phyloP scores from a whole-genome alignment of 495 filamentous ascomycete genomes.

The Penicillium lagena region DNA sequence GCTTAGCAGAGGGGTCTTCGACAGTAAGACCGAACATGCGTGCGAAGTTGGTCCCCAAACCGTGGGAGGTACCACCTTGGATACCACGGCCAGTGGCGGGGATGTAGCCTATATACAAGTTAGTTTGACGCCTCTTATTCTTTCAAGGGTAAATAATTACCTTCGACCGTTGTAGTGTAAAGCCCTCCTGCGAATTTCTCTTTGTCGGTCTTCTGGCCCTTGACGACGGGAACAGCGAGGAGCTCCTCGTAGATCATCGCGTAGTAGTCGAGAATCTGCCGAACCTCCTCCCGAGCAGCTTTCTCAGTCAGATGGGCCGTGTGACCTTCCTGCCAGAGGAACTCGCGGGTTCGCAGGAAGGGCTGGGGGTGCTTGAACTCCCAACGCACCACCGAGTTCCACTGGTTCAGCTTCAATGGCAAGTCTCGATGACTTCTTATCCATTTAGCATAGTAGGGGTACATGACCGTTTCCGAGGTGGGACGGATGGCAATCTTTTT shows the following conservation, averaged over 20 bases:
- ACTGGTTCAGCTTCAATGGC: conserved; percentile 89
- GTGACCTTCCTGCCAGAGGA: conserved; percentile 98
- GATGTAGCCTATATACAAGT: conserved; percentile 50
- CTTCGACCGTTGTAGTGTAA: conserved; percentile 90
- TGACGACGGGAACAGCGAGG: conserved; percentile 87
- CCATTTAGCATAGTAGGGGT: conserved; percentile 93
- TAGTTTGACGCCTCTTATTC: too few relatives aligned
- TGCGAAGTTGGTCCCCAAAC: conserved; percentile 92
- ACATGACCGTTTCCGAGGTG: conserved; percentile 92
- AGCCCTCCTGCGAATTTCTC: conserved; percentile 96
- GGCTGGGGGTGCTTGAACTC: conserved; percentile 97
- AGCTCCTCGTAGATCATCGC: conserved; percentile 85
- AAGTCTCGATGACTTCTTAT: conserved; percentile 92
- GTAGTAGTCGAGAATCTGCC: conserved; percentile 91
- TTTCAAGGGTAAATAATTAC: too few relatives aligned
- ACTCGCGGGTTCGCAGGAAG: conserved; percentile 88
- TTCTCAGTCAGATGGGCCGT: conserved; percentile 84
- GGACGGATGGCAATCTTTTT: conserved; percentile 94
- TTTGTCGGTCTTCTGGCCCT: conserved; percentile 79
- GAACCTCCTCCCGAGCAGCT: conserved; percentile 73
- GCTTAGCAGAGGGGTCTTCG: conserved; percentile 76
- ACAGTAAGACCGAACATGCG: conserved; percentile 98
- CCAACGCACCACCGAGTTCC: conserved; percentile 97
- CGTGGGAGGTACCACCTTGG: conserved; percentile 90
- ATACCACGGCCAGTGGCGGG: conserved; percentile 92